These are phyloP conservation scores for Gymnopus androsaceus DNA, from an alignment of 1,284 basidiomycete genomes.

Conservation along the genomic window DNA sequence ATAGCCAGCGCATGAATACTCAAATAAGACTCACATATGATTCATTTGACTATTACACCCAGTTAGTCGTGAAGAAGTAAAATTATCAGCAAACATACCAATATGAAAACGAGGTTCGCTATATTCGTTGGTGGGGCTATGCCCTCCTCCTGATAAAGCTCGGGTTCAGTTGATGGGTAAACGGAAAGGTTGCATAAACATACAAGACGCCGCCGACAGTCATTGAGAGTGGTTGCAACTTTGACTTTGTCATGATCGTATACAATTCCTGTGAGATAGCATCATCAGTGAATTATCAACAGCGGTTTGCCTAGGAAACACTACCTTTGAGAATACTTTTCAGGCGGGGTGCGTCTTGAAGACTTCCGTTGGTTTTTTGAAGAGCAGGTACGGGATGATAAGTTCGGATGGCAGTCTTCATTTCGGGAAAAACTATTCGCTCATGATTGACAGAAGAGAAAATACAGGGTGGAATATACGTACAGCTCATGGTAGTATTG, in stretches of 20 bases:
- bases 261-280: too few relatives aligned
- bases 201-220: slow-evolving; percentile 48
- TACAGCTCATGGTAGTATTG: slow-evolving; percentile 85
- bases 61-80: too few relatives aligned
- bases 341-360: slow-evolving; percentile 83
- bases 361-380: slow-evolving; percentile 74
- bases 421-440: slow-evolving; percentile 68
- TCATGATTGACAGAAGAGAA: slow-evolving; percentile 12
- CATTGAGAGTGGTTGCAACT: slow-evolving; percentile 46
- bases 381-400: slow-evolving; percentile 83
- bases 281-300: too few relatives aligned
- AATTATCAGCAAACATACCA: too few relatives aligned
- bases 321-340: slow-evolving; percentile 69
- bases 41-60: too few relatives aligned
- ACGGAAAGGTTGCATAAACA: slow-evolving; percentile 27
- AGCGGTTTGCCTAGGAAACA: too few relatives aligned
- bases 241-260: slow-evolving; percentile 44
- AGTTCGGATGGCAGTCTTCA: slow-evolving; percentile 79
- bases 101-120: slow-evolving; percentile 61
- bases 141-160: slow-evolving; percentile 41
- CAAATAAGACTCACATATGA: slow-evolving; percentile 43
- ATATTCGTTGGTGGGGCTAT: slow-evolving; percentile 61
- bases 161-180: not conserved
- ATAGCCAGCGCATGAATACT: slow-evolving; percentile 6
- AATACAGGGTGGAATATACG: slow-evolving; percentile 30